Conservation (phyloP, 2,329 filamentous ascomycete genomes). For the Aspergillus pseudotamarii region DNA sequence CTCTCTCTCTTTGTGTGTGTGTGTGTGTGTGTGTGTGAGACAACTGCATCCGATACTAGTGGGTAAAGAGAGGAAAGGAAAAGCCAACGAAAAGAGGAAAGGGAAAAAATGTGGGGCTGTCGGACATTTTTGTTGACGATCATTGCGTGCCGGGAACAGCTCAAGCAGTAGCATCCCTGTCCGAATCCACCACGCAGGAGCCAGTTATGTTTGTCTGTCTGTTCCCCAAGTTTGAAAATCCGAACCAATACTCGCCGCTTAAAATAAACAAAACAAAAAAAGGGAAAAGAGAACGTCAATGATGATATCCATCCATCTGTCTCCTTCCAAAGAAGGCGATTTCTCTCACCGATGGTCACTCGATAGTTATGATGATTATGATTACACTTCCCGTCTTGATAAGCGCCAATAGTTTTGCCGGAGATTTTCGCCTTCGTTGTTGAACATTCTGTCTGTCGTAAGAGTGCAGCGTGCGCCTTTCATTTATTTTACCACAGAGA, state of each 20-base stretch:
- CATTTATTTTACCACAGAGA: neutral
- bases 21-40: too few species aligned
- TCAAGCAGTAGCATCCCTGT: conserved; percentile 19
- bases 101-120: conserved; percentile 2
- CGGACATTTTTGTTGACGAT: conserved; percentile 26
- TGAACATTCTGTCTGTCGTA: neutral
- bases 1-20: neutral
- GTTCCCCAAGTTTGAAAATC: conserved; percentile 8
- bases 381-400: neutral
- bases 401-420: neutral
- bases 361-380: neutral
- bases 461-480: neutral
- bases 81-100: neutral
- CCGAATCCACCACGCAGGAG: conserved; percentile 8
- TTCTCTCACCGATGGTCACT: neutral
- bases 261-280: neutral
- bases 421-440: neutral
- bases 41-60: neutral
- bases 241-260: neutral
- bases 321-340: neutral
- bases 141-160: conserved; percentile 24
- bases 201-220: conserved; percentile 12
- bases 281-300: neutral
- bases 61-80: neutral
- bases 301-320: neutral